Base-by-base conservation (phyloP, 78 protist genomes). In the Dictyostelium brefeldianum region DNA sequence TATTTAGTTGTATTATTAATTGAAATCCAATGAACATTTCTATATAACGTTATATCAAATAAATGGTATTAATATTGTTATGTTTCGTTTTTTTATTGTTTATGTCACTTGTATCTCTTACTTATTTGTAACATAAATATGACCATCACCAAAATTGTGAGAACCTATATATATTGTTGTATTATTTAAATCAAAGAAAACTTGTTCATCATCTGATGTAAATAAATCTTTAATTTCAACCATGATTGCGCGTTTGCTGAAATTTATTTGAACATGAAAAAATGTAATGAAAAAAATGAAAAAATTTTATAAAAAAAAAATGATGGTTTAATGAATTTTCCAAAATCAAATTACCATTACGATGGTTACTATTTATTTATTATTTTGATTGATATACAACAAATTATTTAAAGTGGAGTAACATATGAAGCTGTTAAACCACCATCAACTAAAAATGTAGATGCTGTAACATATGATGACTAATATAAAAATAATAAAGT, bases 361-460 rank as follows among this genome's bases (percentile, higher is more conserved):
- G n/a, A 36, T 36, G 43, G 2, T 36, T 36, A 2, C 2, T 36
- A 36, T 36, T 36, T 36, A 36, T 67, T 67, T 67, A 25, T 67
- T 31, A 8, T 67, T 31, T 65, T 11, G 43, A 36, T 1, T 36
- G 43, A 36, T 36, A 3, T 31, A 65, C 50, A 29, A 65, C 20
- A 29, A 64, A 29, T 64, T 64, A 65, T 65, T 31, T 65, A 27
- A 27, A 77, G 56, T 56, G 98, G 96, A 8, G 98, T 96, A 46
- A 96, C 98, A 62, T 96, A 96, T 3, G 98, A 83, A 29, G 96
- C 93, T 25, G 95, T 70, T 56, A 96, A 20, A 70, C 98, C 98
- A 31, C 98, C 98, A 78, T 96, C 98, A 50, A 96, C 96, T 36
- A 80, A 43, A 78, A 94, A 91, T 56, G 83, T 83, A 0, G 94